Evolutionary conservation across 306 rosid genomes (phyloP).

Genomic region (Abrus precatorius): DNA sequence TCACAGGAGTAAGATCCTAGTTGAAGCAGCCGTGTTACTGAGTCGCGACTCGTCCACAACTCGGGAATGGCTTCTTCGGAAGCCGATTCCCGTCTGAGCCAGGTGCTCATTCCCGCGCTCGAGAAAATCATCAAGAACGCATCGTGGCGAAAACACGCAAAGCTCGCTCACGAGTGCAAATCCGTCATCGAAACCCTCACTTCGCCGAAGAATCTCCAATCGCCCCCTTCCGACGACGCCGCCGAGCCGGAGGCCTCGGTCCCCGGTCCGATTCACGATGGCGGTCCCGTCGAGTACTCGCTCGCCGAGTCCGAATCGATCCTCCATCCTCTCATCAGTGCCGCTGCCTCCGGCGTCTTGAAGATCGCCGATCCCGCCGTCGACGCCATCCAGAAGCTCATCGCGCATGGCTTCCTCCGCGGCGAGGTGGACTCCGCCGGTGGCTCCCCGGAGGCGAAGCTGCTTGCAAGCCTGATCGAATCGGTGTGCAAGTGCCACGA

Average conservation of each 20-base stretch:
- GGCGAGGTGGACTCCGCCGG: slow-evolving; percentile 92
- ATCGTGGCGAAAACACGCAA: slow-evolving; percentile 95
- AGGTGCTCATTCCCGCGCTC: slow-evolving; percentile 82
- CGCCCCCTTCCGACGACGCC: slow-evolving; percentile 45
- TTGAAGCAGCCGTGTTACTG: slow-evolving; percentile 23
- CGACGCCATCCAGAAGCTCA: slow-evolving; percentile 85
- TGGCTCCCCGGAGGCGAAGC: slow-evolving; percentile 73
- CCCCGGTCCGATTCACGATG: slow-evolving; percentile 86
- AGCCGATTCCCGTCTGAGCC: slow-evolving; percentile 98
- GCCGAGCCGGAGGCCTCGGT: slow-evolving; percentile 54
- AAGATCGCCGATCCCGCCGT: slow-evolving; percentile 98
- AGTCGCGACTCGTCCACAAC: slow-evolving; percentile 50
- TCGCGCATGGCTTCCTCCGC: slow-evolving; percentile 83
- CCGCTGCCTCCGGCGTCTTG: slow-evolving; percentile 75
- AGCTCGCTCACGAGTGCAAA: slow-evolving; percentile 91
- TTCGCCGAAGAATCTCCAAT: slow-evolving; percentile 50
- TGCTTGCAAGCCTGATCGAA: slow-evolving; percentile 79
- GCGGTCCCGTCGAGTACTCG: slow-evolving; percentile 76
- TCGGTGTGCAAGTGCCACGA: slow-evolving; percentile 93
- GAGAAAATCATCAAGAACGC: slow-evolving; percentile 93
- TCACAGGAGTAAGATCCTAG: slow-evolving; percentile 44
- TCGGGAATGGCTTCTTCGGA: slow-evolving; percentile 99
- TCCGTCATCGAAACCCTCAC: slow-evolving; percentile 76
- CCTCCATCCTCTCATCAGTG: slow-evolving; percentile 81
- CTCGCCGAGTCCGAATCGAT: slow-evolving; percentile 83